A percentile compares a stretch with the other conserved stretches of the same genome.
Evolutionary conservation across 805 yeast species (phyloP).

Genomic region (Hermanozyma aechmeae): DNA sequence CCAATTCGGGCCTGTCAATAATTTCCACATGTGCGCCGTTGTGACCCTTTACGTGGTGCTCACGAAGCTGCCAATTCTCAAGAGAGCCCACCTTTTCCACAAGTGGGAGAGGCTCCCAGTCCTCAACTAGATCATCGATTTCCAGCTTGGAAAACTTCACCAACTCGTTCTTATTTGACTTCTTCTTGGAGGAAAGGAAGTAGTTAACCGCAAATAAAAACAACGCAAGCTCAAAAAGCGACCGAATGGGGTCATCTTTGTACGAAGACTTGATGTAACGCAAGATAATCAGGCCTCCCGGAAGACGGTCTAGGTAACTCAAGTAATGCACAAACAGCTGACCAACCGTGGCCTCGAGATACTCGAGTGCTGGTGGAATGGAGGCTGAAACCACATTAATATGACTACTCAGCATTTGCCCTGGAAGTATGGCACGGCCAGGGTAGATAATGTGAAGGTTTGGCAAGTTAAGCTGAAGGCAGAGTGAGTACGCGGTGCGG

Average conservation of each 20-base stretch:
- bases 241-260: conserved; percentile 88
- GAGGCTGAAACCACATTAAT: conserved; percentile 19
- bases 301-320: conserved; percentile 28
- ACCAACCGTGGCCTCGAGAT: conserved; percentile 22
- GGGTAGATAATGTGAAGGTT: no score
- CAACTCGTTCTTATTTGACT: conserved; percentile 62
- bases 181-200: conserved; percentile 69
- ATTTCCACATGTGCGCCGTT: conserved; percentile 34
- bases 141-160: conserved; percentile 55
- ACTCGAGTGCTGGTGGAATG: conserved; percentile 29
- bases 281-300: conserved; percentile 51
- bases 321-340: conserved; percentile 26
- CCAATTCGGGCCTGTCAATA: conserved; percentile 14
- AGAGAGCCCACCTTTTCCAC: conserved; percentile 43
- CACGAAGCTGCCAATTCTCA: conserved; percentile 54
- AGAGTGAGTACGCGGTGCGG: no score
- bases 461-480: no score
- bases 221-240: conserved; percentile 68
- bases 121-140: conserved; percentile 73
- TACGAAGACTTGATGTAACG: conserved; percentile 79
- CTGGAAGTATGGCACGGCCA: no score
- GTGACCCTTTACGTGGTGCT: conserved; percentile 47
- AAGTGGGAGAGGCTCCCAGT: conserved; percentile 88
- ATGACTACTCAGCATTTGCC: no score
- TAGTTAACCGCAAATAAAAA: conserved; percentile 78